These are phyloP conservation scores for Paecilomyces fulvus DNA, from an alignment of 2,329 filamentous ascomycete genomes.

Conservation along the genomic window DNA sequence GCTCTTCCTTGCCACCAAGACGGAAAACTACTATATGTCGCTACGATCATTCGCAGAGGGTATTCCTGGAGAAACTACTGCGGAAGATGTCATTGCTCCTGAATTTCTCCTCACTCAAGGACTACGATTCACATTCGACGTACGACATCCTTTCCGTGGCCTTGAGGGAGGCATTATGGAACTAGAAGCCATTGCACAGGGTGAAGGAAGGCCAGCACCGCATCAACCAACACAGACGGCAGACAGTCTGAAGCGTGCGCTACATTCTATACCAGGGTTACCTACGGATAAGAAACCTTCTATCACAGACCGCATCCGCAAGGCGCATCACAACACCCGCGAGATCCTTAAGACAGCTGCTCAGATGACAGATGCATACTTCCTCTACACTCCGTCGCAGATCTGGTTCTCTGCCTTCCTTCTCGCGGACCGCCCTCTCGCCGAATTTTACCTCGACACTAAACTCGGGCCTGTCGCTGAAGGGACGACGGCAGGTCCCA, in stretches of 20 bases:
- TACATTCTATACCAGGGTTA: constrained; percentile 20
- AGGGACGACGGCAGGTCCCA: constrained; percentile 12
- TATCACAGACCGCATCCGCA: constrained; percentile 41
- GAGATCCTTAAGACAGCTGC: constrained; percentile 70
- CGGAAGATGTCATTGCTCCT: constrained; percentile 77
- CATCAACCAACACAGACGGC: constrained; percentile 21
- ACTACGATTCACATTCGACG: constrained; percentile 85
- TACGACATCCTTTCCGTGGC: constrained; percentile 80
- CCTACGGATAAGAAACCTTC: constrained; percentile 13
- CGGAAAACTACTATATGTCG: constrained; percentile 72
- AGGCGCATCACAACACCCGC: constrained; percentile 65
- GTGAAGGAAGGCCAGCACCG: constrained; percentile 40
- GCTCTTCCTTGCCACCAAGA: constrained; percentile 88
- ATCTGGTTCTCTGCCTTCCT: constrained; percentile 79
- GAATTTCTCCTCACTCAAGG: constrained; percentile 92
- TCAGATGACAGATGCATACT: constrained; percentile 88
- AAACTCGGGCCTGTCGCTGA: constrained; percentile 27
- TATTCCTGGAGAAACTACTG: constrained; percentile 61
- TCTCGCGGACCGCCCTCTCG: constrained; percentile 55
- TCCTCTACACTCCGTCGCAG: constrained; percentile 88
- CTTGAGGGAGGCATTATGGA: constrained; percentile 83
- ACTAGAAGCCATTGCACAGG: constrained; percentile 58
- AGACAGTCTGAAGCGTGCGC: constrained; percentile 19
- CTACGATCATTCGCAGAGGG: constrained; percentile 58
- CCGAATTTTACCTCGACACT: constrained; percentile 36